Percentiles rank a stretch among this genome's conserved stretches.
phyloP scores from a whole-genome alignment of 2,329 filamentous ascomycete genomes.

The Clonostachys rhizophaga region DNA sequence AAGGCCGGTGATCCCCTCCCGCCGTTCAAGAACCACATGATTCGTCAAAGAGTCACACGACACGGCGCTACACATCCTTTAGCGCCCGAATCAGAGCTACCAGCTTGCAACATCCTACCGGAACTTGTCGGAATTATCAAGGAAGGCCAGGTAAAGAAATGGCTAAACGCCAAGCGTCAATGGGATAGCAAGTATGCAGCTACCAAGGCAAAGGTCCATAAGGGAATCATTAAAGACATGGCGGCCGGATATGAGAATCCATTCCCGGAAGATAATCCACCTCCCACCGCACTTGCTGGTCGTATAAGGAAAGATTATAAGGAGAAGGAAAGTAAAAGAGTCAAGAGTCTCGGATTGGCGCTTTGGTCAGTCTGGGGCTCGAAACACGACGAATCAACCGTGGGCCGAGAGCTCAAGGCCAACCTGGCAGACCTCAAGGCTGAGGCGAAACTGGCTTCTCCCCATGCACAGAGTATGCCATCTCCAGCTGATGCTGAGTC shows the following conservation, averaged over 20 bases:
- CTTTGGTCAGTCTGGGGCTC: slow-evolving; percentile 87
- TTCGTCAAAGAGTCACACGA: slow-evolving; percentile 79
- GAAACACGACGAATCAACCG: slow-evolving; percentile 77
- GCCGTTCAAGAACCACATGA: slow-evolving; percentile 80
- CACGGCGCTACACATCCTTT: slow-evolving; percentile 72
- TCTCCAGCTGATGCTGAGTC: slow-evolving; percentile 31
- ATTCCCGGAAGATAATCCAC: slow-evolving; percentile 72
- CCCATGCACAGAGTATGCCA: slow-evolving; percentile 36
- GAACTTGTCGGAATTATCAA: slow-evolving; percentile 76
- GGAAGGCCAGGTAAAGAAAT: slow-evolving; percentile 72
- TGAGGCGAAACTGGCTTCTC: slow-evolving; percentile 21
- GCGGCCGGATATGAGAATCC: slow-evolving; percentile 60
- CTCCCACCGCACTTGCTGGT: slow-evolving; percentile 77
- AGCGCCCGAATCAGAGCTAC: slow-evolving; percentile 57
- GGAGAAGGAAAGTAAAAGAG: slow-evolving; percentile 36
- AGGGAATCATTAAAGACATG: slow-evolving; percentile 69
- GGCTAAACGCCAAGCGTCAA: slow-evolving; percentile 68
- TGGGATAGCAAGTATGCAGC: slow-evolving; percentile 72
- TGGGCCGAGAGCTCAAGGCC: slow-evolving; percentile 53
- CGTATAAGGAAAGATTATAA: slow-evolving; percentile 49
- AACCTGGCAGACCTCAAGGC: slow-evolving; percentile 36
- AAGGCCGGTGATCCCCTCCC: slow-evolving; percentile 82
- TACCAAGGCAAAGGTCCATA: slow-evolving; percentile 67
- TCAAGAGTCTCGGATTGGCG: slow-evolving; percentile 69
- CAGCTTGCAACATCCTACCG: slow-evolving; percentile 57